Evolutionary conservation across 345 rosid genomes (phyloP), one percentile per base, ranked within the genome.

Genomic region (Salix caprea): DNA sequence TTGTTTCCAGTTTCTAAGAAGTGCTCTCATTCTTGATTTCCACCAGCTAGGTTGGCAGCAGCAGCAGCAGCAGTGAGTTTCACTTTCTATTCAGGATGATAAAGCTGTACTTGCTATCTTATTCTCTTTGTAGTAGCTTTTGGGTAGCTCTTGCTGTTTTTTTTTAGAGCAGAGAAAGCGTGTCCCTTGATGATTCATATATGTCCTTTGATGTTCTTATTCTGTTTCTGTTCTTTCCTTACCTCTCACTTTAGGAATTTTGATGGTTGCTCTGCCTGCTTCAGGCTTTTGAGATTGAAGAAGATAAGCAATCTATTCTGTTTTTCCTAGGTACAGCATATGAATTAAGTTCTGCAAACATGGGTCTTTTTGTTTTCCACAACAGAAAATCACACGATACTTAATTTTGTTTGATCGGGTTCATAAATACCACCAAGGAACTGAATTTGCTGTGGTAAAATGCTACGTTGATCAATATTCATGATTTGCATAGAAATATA

Each of bases 1-100:
- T 74, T 69, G 78, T 81, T 76, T 72, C 78, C 68, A 72, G 32
- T 72, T 82, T 71, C 79, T 71, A 72, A 74, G 79, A 70, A 79
- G 54, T 56, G 24, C 70, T 74, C 56, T 77, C 65, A 72, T 77
- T 76, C 78, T 81, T 80, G 81, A 76, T 81, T 81, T 79, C 80
- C 69, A 60, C 71, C 71, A 79, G 75, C 79, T 82, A 77, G 76
- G 75, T 74, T 72, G 72, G 66, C 71, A 75, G 67, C 79, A 77
- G 67, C 79, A 66, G 48, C 76, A 76, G 67, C 79, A 67, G 48
- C 74, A 74, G 72, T 46, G 48, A 36, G 37, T 71, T 78, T 52
- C 74, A 61, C 79, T 56, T 67, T 48, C 73, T 74, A 44, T 9
- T 18, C 2, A 67, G 56, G 44, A 72, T 72, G 80, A 72, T 72